These are phyloP conservation scores for Talaromyces albobiverticillius DNA, from an alignment of 2,329 filamentous ascomycete species.

Conservation along the genomic window DNA sequence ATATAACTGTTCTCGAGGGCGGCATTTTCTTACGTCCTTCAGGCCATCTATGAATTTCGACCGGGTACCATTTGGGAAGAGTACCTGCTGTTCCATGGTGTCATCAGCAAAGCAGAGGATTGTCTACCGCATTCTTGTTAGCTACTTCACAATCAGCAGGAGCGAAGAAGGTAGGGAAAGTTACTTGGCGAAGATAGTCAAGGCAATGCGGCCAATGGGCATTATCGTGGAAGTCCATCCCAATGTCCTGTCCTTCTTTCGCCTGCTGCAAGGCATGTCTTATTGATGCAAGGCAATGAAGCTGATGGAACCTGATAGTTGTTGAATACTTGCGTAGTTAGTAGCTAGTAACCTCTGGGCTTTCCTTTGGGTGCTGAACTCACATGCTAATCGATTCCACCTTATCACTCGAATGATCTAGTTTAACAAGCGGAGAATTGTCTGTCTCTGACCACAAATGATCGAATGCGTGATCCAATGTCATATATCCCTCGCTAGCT, in stretches of 20 bases:
- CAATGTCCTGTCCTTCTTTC: background rate
- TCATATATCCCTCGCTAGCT: background rate
- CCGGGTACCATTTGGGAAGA: background rate
- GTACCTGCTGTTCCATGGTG: background rate
- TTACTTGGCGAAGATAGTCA: conserved; percentile 1
- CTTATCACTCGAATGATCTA: background rate
- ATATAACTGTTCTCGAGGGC: background rate
- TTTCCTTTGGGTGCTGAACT: background rate
- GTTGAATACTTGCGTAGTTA: background rate
- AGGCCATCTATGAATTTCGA: background rate
- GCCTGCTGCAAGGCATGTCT: background rate
- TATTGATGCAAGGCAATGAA: background rate
- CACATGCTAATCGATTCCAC: conserved; percentile 5
- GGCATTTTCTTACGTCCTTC: background rate
- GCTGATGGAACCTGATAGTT: conserved; percentile 1
- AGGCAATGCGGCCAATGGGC: conserved; percentile 4
- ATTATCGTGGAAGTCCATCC: background rate
- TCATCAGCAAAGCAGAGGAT: background rate
- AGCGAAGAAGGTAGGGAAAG: background rate
- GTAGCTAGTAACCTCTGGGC: background rate
- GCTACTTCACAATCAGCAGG: background rate
- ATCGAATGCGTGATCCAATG: background rate
- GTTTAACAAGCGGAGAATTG: background rate
- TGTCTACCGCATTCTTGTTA: background rate
- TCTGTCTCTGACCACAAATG: background rate